Evolutionary conservation across 2,329 filamentous ascomycete genomes (phyloP), one percentile per base, ranked within the genome.

Genomic region (Elsinoe australis): DNA sequence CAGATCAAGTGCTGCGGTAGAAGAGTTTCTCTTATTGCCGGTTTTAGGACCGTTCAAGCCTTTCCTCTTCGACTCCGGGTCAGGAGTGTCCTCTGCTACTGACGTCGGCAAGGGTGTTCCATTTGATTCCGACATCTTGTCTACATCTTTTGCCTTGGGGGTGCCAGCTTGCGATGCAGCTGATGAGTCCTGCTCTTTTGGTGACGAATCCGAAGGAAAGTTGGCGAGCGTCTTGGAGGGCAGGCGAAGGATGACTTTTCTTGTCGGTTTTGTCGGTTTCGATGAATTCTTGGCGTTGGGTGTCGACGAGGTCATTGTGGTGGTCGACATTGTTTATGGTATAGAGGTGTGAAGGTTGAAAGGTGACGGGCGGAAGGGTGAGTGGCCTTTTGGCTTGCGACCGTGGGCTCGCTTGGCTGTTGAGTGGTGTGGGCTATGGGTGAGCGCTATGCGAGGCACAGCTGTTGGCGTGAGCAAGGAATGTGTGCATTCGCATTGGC

Each of bases 31-130:
- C 68, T 85, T 83, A 51, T 72, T 73, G 49, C 74, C 78, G 31
- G 78, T 73, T 58, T 84, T 83, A 17, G 79, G 76, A 55, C 83
- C 78, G 64, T 87, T 84, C 26, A 78, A 71, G 26, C 82, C 82
- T 67, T 89, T 89, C 71, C 86, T 87, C 72, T 86, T 88, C 9
- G 73, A 79, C 48, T 58, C 58, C 29, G 55, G 54, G 31, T 61
- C 64, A 12, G 70, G 69, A 9, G 72, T 50, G 49, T 64, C 61
- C 17, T 61, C 60, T 21, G 62, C 61, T 36, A 52, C 53, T 18
- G 56, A 54, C 15, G 55, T 48, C 10, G 63, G 63, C 41, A 64
- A 56, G 9, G 66, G 63, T 18, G 67, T 67, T 14, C 65, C 61
- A 48, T 64, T 65, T 24, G 67, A 66, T 42, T 73, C 70, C 47